Base-by-base conservation (phyloP, 352 stramenopile species). In the Globisporangium abappressorium region DNA sequence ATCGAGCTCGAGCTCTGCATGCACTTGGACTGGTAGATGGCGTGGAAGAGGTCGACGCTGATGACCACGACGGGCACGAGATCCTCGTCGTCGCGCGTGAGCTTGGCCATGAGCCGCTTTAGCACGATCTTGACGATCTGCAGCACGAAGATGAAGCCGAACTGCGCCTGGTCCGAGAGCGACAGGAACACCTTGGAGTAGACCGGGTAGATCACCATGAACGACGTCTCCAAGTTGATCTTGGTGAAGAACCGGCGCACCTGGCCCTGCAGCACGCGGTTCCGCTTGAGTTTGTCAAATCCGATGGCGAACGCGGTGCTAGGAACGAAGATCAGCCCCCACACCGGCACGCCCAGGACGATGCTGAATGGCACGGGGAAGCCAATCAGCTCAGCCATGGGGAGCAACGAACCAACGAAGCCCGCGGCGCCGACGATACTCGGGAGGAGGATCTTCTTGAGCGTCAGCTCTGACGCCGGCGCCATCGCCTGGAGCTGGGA, bases 11-110 rank as follows among this genome's bases (percentile, higher is more conserved):
- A 38, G 55, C 55, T 60, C 55, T 60, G 58, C 58, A 64, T 55
- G 43, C 58, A 55, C 58, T 64, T 64, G 58, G 36, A 64, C 34
- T 64, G 58, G 43, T 64, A 64, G 36, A 64, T 36, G 18, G 58
- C 24, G 43, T 64, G 28, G 36, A 55, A 64, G 58, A 64, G 36
- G 34, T 55, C 58, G 12, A 64, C 34, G 26, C 33, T 55, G 36
- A 64, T 28, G 43, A 34, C 26, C 7, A 64, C 11, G 11, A 64
- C 58, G 11, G 58, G 58, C 8, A 64, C 18, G 43, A 36, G 36
- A 15, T 64, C 58, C 4, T 64, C 43, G 36, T 47, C 33, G 15
- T 26, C 43, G 6, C 33, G 5, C 14, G 38, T 36, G 20, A 43
- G 18, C 33, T 46, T 60, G 12, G 28, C 33, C 6, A 47, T 28